Evolutionary conservation across 2,329 filamentous ascomycete species (phyloP), one percentile per base, ranked within the genome.

Genomic region (Penicillium griseofulvum): DNA sequence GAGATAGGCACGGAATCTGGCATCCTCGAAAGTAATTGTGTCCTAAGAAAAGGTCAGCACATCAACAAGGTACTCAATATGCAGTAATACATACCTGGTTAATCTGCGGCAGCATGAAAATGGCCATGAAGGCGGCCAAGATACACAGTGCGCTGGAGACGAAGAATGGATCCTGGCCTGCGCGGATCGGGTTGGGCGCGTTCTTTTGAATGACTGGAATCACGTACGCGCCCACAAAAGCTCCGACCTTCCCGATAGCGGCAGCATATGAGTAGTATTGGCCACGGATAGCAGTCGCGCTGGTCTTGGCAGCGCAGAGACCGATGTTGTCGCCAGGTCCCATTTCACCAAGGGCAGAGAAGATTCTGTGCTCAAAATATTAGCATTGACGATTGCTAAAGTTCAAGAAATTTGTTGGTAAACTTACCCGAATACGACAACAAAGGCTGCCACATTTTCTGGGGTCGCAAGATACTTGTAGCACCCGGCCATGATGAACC

Each of bases 301-400:
- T 91, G 2, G 90, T 92, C 78, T 96, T 96, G 44, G 89, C 88
- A 0, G 92, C 91, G 29, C 95, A 74, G 0, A 96, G 81, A 3
- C 91, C 91, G 63, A 96, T 96, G 71, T 96, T 96, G 77, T 96
- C 89, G 12, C 92, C 92, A 0, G 92, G 91, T 0, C 92, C 91
- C 38, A 95, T 75, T 71, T 94, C 90, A 47, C 90, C 90, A 1
- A 93, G 80, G 0, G 87, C 83, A 1, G 90, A 78, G 76, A 94
- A 94, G 60, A 94, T 80, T 16, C 83, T 76, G 45, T 36, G 33
- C 9, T 29, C 10, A 10, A 36, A 37, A 37, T 28, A 57, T 47
- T 49, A 45, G 14, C 14, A 45, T 36, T 12, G 5, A 11, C 12
- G 1, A 29, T 38, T 14, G 17, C 14, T 14, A 5, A 7, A 31